Evolutionary conservation across 1,284 basidiomycete species (phyloP), one percentile per base, ranked within the genome.

Genomic region (Tilletia walkeri): DNA sequence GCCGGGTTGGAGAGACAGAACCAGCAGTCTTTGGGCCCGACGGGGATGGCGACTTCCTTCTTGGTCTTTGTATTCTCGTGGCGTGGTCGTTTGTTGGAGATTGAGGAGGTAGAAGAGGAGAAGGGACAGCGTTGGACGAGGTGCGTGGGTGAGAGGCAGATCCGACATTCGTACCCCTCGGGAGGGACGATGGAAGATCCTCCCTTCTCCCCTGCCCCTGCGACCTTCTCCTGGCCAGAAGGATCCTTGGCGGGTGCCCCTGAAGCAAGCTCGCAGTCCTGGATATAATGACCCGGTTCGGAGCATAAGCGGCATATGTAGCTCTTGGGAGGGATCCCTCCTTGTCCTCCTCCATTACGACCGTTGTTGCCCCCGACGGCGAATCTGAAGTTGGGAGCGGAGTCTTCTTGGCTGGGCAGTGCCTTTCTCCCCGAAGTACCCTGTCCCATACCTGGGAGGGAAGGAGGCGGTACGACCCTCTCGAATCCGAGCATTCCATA

Each of bases 1-100:
- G 69, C 36, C 1, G 80, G 80, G 39, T 83, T 83, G 45, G 75
- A 76, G 1, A 83, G 75, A 67, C 82, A 83, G 75, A 83, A 83
- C 82, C 82, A 83, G 69, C 82, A 83, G 61, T 80, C 76, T 59
- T 72, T 66, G 0, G 82, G 82, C 0, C 77, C 80, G 2, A 83
- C 76, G 2, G 80, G 77, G 30, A 76, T 72, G 34, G 73, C 59
- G 16, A 68, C 69, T 45, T 7, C 9, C 41, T 45, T 45, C 41
- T 45, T 45, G 9, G 6, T 14, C 9, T 14, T 14, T 7, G 41
- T n/a, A n/a, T n/a, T 45, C 41, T 7, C 41, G 41, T 45, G 41
- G 9, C 41, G 41, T 7, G 41, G 9, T 45, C 41, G 6, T 14
- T 45, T 45, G 9, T 45, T 45, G 6, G 41, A 30, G 24, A 2